These are phyloP conservation scores for Madurella mycetomatis DNA, from an alignment of 2,329 filamentous ascomycete genomes.

Conservation along the genomic window DNA sequence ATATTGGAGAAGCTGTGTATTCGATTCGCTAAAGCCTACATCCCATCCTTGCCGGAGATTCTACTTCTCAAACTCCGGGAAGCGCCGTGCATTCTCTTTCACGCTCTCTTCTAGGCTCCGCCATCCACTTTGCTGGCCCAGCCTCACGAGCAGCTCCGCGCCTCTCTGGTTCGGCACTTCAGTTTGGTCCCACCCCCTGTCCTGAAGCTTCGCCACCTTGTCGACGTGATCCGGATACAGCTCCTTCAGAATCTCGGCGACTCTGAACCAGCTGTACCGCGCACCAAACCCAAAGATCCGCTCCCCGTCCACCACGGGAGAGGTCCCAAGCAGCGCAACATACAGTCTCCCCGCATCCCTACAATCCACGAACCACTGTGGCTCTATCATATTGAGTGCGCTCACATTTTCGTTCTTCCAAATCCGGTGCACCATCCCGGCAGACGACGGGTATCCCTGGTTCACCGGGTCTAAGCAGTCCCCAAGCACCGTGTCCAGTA, in stretches of 20 bases:
- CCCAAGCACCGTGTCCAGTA: conserved; percentile 32
- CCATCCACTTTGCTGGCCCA: conserved; percentile 29
- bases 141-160: conserved; percentile 24
- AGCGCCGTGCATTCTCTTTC: conserved; percentile 26
- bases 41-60: background rate
- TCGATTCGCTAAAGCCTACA: background rate
- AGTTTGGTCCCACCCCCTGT: conserved; percentile 29
- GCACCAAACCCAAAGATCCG: conserved; percentile 31
- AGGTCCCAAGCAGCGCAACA: conserved; percentile 28
- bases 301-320: conserved; percentile 28
- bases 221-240: conserved; percentile 28
- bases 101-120: conserved; percentile 31
- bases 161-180: conserved; percentile 30
- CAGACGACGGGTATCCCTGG: conserved; percentile 30
- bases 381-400: conserved; percentile 17
- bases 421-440: conserved; percentile 31
- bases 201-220: conserved; percentile 22
- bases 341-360: conserved; percentile 30
- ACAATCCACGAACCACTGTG: conserved; percentile 32
- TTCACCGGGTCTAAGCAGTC: conserved; percentile 27
- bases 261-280: conserved; percentile 30
- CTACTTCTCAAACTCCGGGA: conserved; percentile 10
- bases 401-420: conserved; percentile 24
- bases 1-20: background rate
- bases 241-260: conserved; percentile 28